Base-by-base conservation (phyloP, 495 filamentous ascomycete genomes). In the Echria macrotheca region DNA sequence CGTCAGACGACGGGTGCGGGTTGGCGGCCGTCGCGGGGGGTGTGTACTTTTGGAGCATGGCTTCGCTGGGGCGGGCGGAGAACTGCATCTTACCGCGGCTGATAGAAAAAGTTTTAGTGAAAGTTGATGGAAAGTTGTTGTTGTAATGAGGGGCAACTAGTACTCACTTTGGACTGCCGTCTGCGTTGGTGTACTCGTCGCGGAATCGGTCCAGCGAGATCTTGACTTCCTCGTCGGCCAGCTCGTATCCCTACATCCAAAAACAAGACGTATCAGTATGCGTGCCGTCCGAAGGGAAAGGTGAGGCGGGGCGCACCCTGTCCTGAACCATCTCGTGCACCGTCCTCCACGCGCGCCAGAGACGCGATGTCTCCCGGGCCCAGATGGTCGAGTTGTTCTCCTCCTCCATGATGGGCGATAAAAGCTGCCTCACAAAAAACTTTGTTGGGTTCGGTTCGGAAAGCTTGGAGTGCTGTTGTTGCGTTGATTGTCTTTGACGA, bases 261-360 rank as follows among this genome's bases (percentile, higher is more conserved):
- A n/a, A n/a, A n/a, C n/a, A n/a, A n/a, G n/a, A n/a, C n/a, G n/a
- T n/a, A n/a, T n/a, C n/a, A n/a, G n/a, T n/a, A n/a, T n/a, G n/a
- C n/a, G n/a, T n/a, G n/a, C n/a, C n/a, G n/a, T n/a, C n/a, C n/a
- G n/a, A n/a, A n/a, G n/a, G n/a, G n/a, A n/a, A n/a, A n/a, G n/a
- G n/a, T 21, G 38, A 12, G 38, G 3, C 25, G 21, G 36, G 23
- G 57, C 79, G 44, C 74, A 91, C 87, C 56, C 89, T 73, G 59
- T 95, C 89, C 48, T 76, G 74, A 24, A 88, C 82, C 88, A 95
- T 89, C 73, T 94, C 86, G 61, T 90, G 84, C 47, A 89, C 80
- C 2, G 89, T 95, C 61, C 80, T 74, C 84, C 87, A 91, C 58
- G 85, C 87, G 68, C 89, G 85, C 89, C 89, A 95, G 40, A 91